phyloP scores from a whole-genome alignment of 768 basidiomycete genomes.

The Mycena leptocephala region DNA sequence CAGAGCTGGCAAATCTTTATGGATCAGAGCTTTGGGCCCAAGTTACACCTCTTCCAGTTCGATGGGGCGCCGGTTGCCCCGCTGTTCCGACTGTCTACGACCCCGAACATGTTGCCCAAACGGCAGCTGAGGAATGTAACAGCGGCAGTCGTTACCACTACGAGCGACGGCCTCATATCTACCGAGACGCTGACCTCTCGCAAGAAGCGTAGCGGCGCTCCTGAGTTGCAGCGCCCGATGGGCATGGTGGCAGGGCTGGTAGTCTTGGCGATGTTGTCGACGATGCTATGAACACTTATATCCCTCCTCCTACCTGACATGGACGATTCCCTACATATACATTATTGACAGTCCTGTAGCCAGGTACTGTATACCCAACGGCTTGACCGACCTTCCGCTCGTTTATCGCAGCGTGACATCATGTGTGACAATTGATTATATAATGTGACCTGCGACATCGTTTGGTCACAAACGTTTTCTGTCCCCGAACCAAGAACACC shows the following conservation, averaged over 20 bases:
- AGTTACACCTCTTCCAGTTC: constrained; percentile 84
- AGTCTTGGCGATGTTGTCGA: constrained; percentile 22
- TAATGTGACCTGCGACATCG: not conserved
- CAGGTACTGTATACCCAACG: constrained; percentile 24
- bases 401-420: not conserved
- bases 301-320: not conserved
- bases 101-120: constrained; percentile 92
- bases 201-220: constrained; percentile 32
- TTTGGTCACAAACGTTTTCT: not conserved
- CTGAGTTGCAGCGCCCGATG: constrained; percentile 24
- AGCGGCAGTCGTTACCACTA: constrained; percentile 37
- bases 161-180: constrained; percentile 43
- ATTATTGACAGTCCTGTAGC: constrained; percentile 25
- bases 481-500: constrained; percentile 4
- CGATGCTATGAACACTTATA: constrained; percentile 23
- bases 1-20: constrained; percentile 79
- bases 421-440: not conserved
- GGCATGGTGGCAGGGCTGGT: constrained; percentile 25
- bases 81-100: constrained; percentile 73
- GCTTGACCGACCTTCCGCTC: constrained; percentile 10
- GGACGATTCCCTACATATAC: constrained; percentile 24
- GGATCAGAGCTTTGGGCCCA: constrained; percentile 74
- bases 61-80: constrained; percentile 87
- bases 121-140: constrained; percentile 72
- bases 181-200: constrained; percentile 25